Evolutionary conservation across 2,329 filamentous ascomycete species (phyloP), one percentile per base, ranked within the genome.

Genomic region (Elsinoe fawcettii): DNA sequence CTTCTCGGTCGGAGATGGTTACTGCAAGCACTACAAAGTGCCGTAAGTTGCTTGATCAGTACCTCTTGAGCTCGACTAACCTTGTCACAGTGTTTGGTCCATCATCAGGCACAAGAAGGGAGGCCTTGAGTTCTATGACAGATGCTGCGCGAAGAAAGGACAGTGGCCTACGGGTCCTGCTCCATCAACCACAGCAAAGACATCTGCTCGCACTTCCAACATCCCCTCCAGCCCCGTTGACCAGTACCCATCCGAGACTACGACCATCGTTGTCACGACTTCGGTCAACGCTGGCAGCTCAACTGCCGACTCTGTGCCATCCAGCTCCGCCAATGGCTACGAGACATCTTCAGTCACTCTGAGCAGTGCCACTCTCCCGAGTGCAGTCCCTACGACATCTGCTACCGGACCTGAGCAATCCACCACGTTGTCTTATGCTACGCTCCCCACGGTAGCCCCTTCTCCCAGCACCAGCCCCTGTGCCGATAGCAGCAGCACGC

Each of bases 71-170:
- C 12, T 27, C 14, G 18, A 30, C 49, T 53, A 11, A 53, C 14
- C 12, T 12, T 2, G 16, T 22, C 34, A 8, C 49, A 53, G 49
- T 9, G 32, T 53, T 7, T 53, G 49, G 49, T 34, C 49, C 2
- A 27, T 53, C 16, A 53, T 53, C 49, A 53, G 32, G 49, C 49
- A 53, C 32, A 53, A 53, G 30, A 53, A 53, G 32, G 49, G 49
- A 8, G 22, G 34, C 14, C 22, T 37, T 30, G 49, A 53, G 20
- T 53, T 53, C 32, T 53, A 53, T 32, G 49, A 36, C 32, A 36
- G 32, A 18, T 53, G 49, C 49, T 53, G 49, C 20, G 49, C 49
- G 30, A 53, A 53, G 25, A 53, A 53, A 18, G 49, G 49, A 36
- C 18, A 16, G 9, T 53, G 49, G 49, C 49, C 49, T 12, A 37